These are phyloP conservation scores for Wallacemonas sp. DNA, from an alignment of 208 protist genomes.

Conservation along the genomic window DNA sequence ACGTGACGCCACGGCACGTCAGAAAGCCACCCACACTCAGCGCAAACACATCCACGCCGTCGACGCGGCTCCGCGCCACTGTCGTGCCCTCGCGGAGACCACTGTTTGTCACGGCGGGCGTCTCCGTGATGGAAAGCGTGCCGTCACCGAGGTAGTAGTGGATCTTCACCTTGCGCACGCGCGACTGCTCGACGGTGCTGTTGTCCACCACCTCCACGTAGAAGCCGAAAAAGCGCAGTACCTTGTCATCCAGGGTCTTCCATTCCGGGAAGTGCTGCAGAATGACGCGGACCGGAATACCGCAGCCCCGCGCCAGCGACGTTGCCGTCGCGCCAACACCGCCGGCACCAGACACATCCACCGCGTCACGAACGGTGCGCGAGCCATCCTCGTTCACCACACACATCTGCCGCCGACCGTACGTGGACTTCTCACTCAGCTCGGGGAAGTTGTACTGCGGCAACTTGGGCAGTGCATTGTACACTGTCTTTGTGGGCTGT, in stretches of 20 bases:
- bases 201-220: slow-evolving; percentile 95
- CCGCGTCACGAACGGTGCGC: slow-evolving; percentile 38
- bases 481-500: slow-evolving; percentile 45
- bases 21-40: slow-evolving; percentile 87
- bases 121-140: slow-evolving; percentile 93
- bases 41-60: slow-evolving; percentile 67
- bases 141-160: slow-evolving; percentile 95
- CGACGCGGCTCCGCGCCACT: slow-evolving; percentile 75
- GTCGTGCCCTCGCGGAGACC: slow-evolving; percentile 92
- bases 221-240: slow-evolving; percentile 96
- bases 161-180: slow-evolving; percentile 93
- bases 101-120: slow-evolving; percentile 88
- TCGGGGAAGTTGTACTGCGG: slow-evolving; percentile 79
- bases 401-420: slow-evolving; percentile 53
- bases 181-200: slow-evolving; percentile 77
- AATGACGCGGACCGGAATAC: slow-evolving; percentile 67
- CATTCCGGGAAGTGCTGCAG: slow-evolving; percentile 80
- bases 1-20: slow-evolving; percentile 83
- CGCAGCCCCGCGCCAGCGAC: slow-evolving; percentile 39
- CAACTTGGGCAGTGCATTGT: slow-evolving; percentile 88
- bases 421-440: slow-evolving; percentile 54
- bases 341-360: background rate
- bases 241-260: slow-evolving; percentile 93
- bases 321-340: background rate
- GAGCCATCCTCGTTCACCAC: slow-evolving; percentile 49